These are phyloP conservation scores for Coemansia sp. DNA, from an alignment of 192 early-diverging fungal species.

Conservation along the genomic window DNA sequence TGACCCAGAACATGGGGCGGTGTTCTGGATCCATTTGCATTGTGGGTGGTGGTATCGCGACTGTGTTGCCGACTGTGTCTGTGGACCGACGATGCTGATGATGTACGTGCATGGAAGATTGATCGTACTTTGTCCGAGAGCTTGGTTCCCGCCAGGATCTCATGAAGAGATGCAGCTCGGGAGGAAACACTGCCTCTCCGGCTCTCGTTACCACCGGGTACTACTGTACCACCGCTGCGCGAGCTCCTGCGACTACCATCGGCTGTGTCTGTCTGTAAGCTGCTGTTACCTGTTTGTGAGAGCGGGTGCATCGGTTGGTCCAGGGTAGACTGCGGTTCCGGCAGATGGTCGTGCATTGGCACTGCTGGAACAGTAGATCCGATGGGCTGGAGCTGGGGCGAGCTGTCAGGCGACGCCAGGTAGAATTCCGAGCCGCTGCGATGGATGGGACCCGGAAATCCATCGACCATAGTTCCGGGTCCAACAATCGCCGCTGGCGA, in stretches of 20 bases:
- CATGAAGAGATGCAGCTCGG: constrained; percentile 12
- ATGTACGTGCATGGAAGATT: constrained; percentile 33
- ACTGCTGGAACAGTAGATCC: too few relatives aligned
- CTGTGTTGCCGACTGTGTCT: background rate
- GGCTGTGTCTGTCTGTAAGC: too few relatives aligned
- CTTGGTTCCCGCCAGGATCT: constrained; percentile 14
- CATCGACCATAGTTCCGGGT: constrained; percentile 25
- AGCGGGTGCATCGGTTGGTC: background rate
- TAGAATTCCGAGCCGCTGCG: constrained; percentile 44
- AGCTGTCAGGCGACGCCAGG: constrained; percentile 38
- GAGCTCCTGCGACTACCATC: background rate
- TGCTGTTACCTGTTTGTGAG: too few relatives aligned
- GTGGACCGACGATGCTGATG: constrained; percentile 3
- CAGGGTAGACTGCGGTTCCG: too few relatives aligned
- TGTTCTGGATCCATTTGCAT: background rate
- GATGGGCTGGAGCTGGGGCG: constrained; percentile 14
- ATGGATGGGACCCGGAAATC: constrained; percentile 32
- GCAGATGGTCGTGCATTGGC: too few relatives aligned
- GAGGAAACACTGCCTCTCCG: background rate
- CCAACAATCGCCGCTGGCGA: constrained; percentile 5
- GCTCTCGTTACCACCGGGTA: background rate
- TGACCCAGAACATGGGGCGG: constrained; percentile 4
- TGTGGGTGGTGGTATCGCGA: background rate
- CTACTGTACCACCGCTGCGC: too few relatives aligned
- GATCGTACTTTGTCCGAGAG: constrained; percentile 40